Evolutionary conservation across 2,329 filamentous ascomycete species (phyloP).

Genomic region (Colletotrichum zoysiae): DNA sequence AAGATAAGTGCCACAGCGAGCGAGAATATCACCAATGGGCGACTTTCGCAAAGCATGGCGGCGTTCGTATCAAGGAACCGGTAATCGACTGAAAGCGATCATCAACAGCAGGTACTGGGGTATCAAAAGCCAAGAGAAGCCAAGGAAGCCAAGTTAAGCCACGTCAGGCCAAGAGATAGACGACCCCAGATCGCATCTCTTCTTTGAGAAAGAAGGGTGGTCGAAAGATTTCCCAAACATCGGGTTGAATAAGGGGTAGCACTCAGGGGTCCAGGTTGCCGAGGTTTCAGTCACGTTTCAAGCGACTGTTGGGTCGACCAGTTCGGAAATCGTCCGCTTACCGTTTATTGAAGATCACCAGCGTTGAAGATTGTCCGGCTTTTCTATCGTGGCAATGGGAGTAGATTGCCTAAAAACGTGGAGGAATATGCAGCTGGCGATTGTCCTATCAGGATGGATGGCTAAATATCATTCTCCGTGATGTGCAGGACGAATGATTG

Average conservation of each 20-base stretch:
- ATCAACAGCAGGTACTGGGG: conserved; percentile 1
- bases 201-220: background rate
- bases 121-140: conserved; percentile 6
- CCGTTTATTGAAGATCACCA: no score
- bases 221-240: background rate
- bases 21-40: conserved; percentile 25
- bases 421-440: background rate
- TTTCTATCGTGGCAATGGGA: background rate
- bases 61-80: background rate
- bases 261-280: background rate
- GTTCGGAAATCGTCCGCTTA: background rate
- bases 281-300: conserved; percentile 35
- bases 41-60: conserved; percentile 37
- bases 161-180: background rate
- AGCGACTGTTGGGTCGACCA: background rate
- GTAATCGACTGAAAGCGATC: background rate
- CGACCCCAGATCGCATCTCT: background rate
- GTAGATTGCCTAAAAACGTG: background rate
- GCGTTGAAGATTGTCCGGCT: background rate
- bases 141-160: background rate
- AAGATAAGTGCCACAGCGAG: conserved; percentile 22
- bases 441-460: background rate
- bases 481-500: background rate
- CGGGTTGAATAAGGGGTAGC: background rate
- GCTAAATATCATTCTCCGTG: background rate